Conservation (phyloP, 169 alveolate species). For the Plasmodium gaboni region DNA sequence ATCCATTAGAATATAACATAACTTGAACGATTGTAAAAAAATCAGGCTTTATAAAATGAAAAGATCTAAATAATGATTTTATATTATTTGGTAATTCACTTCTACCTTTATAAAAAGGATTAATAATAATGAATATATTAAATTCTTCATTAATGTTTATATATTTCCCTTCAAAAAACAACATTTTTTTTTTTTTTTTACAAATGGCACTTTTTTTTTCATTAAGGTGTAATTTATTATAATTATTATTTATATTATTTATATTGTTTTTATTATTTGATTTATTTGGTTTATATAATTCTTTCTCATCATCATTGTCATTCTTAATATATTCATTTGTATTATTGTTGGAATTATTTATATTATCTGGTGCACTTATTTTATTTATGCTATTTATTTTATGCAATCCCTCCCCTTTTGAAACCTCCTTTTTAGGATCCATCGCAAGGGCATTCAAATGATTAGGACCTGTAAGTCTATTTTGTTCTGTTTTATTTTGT, state of each 20-base stretch:
- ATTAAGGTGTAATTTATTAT: not conserved
- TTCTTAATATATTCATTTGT: not conserved
- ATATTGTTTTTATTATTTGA: constrained; percentile 9
- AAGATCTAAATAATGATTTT: constrained; percentile 93
- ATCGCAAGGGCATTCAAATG: not conserved
- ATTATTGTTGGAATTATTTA: not conserved
- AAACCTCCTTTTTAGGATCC: not conserved
- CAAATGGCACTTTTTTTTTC: constrained; percentile 84
- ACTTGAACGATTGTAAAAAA: constrained; percentile 92
- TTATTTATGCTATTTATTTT: not conserved
- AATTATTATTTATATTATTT: not conserved
- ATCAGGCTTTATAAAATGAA: constrained; percentile 94
- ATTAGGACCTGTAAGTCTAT: not conserved
- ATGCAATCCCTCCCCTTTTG: not conserved
- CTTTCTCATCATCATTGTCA: not conserved
- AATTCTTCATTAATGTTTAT: constrained; percentile 93
- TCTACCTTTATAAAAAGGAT: constrained; percentile 99
- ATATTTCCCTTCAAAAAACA: constrained; percentile 87
- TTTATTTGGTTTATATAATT: not conserved
- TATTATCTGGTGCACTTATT: not conserved
- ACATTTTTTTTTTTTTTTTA: constrained; percentile 82
- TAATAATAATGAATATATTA: constrained; percentile 98
- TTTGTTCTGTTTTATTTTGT: not conserved
- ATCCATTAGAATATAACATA: constrained; percentile 96
- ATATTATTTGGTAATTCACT: constrained; percentile 96